Evolutionary conservation across 306 rosid genomes (phyloP).

Genomic region (Alnus rubra): DNA sequence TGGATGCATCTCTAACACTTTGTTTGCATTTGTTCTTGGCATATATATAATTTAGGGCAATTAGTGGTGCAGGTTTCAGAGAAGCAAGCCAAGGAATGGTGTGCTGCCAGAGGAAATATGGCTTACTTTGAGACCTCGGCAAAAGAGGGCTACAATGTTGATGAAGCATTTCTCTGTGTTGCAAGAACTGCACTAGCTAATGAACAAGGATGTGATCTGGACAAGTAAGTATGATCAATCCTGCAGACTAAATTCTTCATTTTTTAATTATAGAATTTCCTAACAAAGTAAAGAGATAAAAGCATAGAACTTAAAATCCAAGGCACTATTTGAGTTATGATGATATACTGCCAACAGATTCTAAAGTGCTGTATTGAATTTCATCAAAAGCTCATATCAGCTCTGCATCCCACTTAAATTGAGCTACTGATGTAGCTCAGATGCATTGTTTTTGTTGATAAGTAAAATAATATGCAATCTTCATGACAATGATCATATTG

Average conservation of each 20-base stretch:
- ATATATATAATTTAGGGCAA: background rate
- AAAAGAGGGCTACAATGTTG: slow-evolving; percentile 67
- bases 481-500: background rate
- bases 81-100: slow-evolving; percentile 77
- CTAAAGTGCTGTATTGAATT: background rate
- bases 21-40: background rate
- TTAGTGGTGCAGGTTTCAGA: slow-evolving; percentile 54
- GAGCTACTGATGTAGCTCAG: background rate
- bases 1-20: background rate
- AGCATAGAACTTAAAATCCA: too few relatives aligned
- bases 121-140: slow-evolving; percentile 94
- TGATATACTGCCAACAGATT: background rate
- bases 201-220: slow-evolving; percentile 53
- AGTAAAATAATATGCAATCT: background rate
- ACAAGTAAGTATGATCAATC: slow-evolving; percentile 49
- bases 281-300: too few relatives aligned
- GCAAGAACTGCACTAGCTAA: slow-evolving; percentile 64
- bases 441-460: background rate
- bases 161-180: slow-evolving; percentile 67
- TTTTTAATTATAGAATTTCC: background rate
- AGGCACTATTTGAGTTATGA: too few relatives aligned
- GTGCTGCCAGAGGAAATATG: slow-evolving; percentile 70
- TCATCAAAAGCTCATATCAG: background rate
- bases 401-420: background rate
- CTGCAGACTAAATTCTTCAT: background rate